Conservation (phyloP, 2,329 filamentous ascomycete genomes). For the Diplocarpon rosae region DNA sequence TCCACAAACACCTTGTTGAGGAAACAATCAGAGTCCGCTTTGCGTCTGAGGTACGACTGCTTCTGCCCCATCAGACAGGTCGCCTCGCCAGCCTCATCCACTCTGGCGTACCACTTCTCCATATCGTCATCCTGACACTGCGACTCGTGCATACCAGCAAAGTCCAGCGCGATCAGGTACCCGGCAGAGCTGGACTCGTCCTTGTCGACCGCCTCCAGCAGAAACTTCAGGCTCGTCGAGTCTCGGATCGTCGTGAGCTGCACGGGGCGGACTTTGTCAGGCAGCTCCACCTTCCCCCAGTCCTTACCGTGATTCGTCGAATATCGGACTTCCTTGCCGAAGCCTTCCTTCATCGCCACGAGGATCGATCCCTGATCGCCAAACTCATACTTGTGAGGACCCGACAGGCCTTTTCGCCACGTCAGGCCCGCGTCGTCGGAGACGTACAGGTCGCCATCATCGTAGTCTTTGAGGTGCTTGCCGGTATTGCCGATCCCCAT, state of each 20-base stretch:
- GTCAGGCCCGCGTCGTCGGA: constrained; percentile 84
- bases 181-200: constrained; percentile 41
- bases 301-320: constrained; percentile 82
- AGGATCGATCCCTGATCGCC: constrained; percentile 87
- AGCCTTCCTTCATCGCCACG: constrained; percentile 63
- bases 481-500: constrained; percentile 94
- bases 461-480: constrained; percentile 56
- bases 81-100: constrained; percentile 68
- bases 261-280: constrained; percentile 47
- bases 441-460: constrained; percentile 69
- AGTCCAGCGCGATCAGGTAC: constrained; percentile 69
- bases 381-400: constrained; percentile 91
- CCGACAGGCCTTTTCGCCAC: constrained; percentile 65
- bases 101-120: constrained; percentile 78
- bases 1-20: constrained; percentile 78
- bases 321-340: constrained; percentile 56
- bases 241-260: constrained; percentile 82
- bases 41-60: constrained; percentile 75
- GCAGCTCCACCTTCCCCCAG: constrained; percentile 65
- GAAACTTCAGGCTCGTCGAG: constrained; percentile 84
- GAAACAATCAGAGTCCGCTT: constrained; percentile 81
- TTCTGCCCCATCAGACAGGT: constrained; percentile 94
- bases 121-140: constrained; percentile 76
- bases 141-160: constrained; percentile 66
- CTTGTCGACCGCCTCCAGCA: constrained; percentile 53